Evolutionary conservation across 2,329 filamentous ascomycete genomes (phyloP).

Genomic region (Aspergillus sp.): DNA sequence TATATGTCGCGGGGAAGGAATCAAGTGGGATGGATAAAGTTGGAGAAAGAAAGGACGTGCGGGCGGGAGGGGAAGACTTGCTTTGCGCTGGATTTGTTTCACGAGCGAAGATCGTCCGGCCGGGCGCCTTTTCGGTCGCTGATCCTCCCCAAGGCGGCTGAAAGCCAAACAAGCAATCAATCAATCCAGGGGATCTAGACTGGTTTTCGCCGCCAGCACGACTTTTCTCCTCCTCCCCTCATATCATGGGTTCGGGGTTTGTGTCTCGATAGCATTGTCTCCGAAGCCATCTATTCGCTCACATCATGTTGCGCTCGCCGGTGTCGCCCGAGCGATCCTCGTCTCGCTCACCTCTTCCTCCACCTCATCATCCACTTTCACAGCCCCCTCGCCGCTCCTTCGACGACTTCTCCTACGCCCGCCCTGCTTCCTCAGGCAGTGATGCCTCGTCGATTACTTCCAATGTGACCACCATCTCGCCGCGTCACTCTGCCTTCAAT

Average conservation of each 20-base stretch:
- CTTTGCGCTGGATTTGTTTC: no score
- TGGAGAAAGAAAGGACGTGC: not conserved
- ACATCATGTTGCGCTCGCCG: constrained; percentile 24
- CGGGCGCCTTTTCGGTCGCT: no score
- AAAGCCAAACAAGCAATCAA: no score
- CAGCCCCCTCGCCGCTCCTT: constrained; percentile 27
- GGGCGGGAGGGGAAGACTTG: not conserved
- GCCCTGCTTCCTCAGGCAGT: constrained; percentile 48
- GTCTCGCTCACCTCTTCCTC: constrained; percentile 21
- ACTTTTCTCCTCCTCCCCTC: no score
- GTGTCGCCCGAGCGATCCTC: constrained; percentile 26
- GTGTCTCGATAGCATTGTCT: no score
- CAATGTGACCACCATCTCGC: constrained; percentile 47
- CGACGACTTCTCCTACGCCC: constrained; percentile 34
- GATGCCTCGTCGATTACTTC: constrained; percentile 49
- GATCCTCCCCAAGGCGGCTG: no score
- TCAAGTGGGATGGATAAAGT: not conserved
- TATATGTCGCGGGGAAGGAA: not conserved
- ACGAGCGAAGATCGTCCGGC: no score
- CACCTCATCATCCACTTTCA: constrained; percentile 19
- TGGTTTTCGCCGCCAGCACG: no score
- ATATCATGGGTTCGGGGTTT: no score
- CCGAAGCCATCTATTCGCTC: no score
- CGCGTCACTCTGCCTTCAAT: constrained; percentile 39
- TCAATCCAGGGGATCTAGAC: no score